These are phyloP conservation scores for Codiaeum variegatum DNA, from an alignment of 441 rosid genomes.

Conservation along the genomic window DNA sequence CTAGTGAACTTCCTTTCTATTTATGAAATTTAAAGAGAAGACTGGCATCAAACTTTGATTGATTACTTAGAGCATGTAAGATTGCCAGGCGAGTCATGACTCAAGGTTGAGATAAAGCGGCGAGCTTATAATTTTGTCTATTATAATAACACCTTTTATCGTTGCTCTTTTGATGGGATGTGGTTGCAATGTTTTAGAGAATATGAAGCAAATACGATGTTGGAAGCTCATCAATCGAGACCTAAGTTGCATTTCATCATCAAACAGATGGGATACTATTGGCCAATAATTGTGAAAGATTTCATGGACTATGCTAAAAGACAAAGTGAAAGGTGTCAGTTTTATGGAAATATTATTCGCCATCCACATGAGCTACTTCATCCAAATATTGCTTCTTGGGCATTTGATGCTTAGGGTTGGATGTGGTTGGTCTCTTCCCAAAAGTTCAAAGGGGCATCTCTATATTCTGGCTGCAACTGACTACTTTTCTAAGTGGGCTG, in stretches of 20 bases:
- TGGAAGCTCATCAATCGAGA: too few species aligned
- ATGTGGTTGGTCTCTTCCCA: neutral
- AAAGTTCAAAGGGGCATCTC: neutral
- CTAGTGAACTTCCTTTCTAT: too few species aligned
- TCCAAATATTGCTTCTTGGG: neutral
- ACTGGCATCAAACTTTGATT: too few species aligned
- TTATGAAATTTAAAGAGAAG: too few species aligned
- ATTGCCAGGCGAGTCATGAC: too few species aligned
- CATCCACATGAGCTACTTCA: neutral
- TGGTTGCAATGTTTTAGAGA: neutral
- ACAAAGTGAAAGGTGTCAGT: conserved; percentile 2
- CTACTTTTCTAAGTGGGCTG: neutral
- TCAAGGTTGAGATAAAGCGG: too few species aligned
- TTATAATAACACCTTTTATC: neutral
- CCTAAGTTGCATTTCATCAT: neutral
- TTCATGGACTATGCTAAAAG: neutral
- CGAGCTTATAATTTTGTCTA: neutral
- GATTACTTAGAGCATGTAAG: too few species aligned
- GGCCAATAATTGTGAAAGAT: conserved; percentile 9
- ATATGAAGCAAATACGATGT: neutral
- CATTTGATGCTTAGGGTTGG: conserved; percentile 13
- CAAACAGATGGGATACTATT: conserved; percentile 11
- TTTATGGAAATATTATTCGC: neutral
- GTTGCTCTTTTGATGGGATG: neutral
- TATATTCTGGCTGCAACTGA: neutral